These are phyloP conservation scores for Bathelium albidoporum DNA, from an alignment of 495 filamentous ascomycete genomes.

Conservation along the genomic window DNA sequence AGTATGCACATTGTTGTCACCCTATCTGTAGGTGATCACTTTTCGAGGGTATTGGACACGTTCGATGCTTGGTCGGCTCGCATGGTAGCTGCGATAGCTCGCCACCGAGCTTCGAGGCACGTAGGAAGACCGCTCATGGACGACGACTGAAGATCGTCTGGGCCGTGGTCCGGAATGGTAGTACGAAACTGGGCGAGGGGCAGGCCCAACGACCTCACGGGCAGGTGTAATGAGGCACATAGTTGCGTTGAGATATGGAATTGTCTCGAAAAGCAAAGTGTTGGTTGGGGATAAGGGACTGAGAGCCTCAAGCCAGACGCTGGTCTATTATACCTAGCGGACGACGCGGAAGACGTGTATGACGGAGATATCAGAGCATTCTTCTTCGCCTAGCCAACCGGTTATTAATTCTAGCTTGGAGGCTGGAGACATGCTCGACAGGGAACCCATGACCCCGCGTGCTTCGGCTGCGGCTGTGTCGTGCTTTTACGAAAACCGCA, in stretches of 20 bases:
- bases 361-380: background rate
- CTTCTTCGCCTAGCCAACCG: background rate
- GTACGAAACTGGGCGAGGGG: background rate
- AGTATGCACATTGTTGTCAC: background rate
- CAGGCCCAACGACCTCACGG: background rate
- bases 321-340: background rate
- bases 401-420: background rate
- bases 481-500: background rate
- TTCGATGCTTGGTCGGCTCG: background rate
- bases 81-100: background rate
- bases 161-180: background rate
- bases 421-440: background rate
- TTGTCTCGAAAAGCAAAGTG: background rate
- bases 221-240: slow-evolving; percentile 5
- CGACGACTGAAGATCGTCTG: background rate
- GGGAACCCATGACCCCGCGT: slow-evolving; percentile 1
- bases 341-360: background rate
- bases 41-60: background rate
- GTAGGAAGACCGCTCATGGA: background rate
- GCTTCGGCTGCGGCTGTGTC: background rate
- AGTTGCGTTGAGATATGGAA: background rate
- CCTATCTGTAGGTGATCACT: background rate
- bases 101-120: background rate
- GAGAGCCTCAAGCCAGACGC: background rate
- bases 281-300: background rate